These are phyloP conservation scores for Botryotinia narcissicola DNA, from an alignment of 2,329 filamentous ascomycete genomes.

Conservation along the genomic window DNA sequence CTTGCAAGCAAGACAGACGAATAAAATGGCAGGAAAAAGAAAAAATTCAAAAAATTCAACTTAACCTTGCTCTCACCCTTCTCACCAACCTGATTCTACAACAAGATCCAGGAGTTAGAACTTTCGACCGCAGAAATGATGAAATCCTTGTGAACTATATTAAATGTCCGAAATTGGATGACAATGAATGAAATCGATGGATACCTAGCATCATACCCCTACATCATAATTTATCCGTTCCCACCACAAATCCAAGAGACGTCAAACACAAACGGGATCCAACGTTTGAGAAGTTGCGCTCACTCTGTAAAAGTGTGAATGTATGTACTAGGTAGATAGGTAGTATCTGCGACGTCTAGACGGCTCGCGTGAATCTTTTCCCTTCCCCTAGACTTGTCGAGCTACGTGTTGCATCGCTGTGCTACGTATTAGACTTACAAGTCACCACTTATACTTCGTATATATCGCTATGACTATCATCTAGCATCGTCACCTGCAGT, in stretches of 20 bases:
- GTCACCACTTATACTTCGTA: background rate
- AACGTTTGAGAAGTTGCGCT: background rate
- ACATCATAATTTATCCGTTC: background rate
- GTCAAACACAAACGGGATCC: background rate
- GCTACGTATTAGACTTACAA: background rate
- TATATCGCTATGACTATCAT: background rate
- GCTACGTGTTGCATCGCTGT: background rate
- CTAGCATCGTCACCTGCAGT: background rate
- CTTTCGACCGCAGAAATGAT: background rate
- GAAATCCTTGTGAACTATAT: background rate
- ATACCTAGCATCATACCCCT: background rate
- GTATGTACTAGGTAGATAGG: background rate
- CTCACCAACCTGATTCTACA: background rate
- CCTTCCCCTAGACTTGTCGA: background rate
- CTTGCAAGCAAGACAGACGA: background rate
- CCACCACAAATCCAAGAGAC: background rate
- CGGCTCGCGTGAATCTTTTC: slow-evolving; percentile 4
- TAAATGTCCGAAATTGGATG: slow-evolving; percentile 7
- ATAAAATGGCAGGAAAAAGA: background rate
- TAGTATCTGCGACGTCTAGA: background rate
- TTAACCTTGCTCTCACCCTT: background rate
- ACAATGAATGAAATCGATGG: background rate
- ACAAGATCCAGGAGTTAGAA: background rate
- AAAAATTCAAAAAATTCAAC: background rate
- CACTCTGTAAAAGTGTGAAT: no score